Conservation (phyloP, 805 yeast genomes). For the Cyberlindnera xylosilytica region DNA sequence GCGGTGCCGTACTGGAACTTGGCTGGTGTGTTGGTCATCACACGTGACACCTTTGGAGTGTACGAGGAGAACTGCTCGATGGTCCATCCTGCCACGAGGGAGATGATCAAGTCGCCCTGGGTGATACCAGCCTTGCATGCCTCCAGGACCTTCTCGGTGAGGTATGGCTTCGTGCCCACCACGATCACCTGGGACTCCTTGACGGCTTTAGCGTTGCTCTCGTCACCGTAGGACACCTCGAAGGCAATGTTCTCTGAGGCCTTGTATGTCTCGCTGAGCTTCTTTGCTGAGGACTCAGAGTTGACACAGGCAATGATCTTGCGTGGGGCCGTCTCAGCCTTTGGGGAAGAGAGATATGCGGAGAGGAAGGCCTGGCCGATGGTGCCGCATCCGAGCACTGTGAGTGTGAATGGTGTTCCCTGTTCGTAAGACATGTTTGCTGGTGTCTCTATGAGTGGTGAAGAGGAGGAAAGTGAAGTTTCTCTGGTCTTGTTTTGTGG, state of each 20-base stretch:
- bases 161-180: constrained; percentile 86
- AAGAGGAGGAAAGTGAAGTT: background rate
- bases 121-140: constrained; percentile 29
- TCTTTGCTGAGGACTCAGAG: constrained; percentile 46
- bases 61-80: constrained; percentile 58
- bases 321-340: constrained; percentile 50
- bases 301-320: constrained; percentile 78
- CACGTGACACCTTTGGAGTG: constrained; percentile 66
- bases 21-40: constrained; percentile 99
- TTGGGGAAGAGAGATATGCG: constrained; percentile 59
- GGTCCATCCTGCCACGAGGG: constrained; percentile 92
- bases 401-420: constrained; percentile 46
- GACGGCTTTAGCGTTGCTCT: constrained; percentile 56
- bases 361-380: constrained; percentile 92
- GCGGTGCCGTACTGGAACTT: constrained; percentile 93
- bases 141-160: constrained; percentile 59
- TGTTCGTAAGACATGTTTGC: constrained; percentile 11
- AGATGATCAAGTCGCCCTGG: constrained; percentile 59
- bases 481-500: too few relatives aligned
- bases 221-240: constrained; percentile 45
- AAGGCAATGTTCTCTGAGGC: constrained; percentile 43
- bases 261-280: constrained; percentile 44
- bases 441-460: background rate
- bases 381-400: constrained; percentile 90
- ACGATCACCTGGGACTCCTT: constrained; percentile 64